Evolutionary conservation across 768 basidiomycete species (phyloP).

Genomic region (Astraeus odoratus): DNA sequence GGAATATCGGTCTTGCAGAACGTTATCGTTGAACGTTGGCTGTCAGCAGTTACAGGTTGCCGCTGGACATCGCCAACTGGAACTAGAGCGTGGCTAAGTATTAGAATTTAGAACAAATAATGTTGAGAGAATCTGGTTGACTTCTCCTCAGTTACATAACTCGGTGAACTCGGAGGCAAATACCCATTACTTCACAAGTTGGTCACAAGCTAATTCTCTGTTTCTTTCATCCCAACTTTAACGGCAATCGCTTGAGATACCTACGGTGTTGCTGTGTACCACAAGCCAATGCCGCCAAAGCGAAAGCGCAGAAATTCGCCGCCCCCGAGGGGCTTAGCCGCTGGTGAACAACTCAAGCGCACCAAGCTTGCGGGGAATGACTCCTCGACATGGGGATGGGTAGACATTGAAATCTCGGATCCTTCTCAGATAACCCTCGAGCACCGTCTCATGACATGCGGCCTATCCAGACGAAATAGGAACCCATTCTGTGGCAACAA

Average conservation of each 20-base stretch:
- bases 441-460: slow-evolving; percentile 62
- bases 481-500: slow-evolving; percentile 55
- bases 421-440: slow-evolving; percentile 56
- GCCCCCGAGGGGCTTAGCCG: slow-evolving; percentile 42
- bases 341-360: slow-evolving; percentile 60
- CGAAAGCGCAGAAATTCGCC: slow-evolving; percentile 50
- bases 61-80: no score
- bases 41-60: no score
- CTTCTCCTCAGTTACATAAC: no score
- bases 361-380: slow-evolving; percentile 40
- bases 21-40: no score
- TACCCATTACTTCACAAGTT: no score
- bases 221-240: not conserved
- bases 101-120: not conserved
- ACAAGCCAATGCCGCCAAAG: slow-evolving; percentile 43
- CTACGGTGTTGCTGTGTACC: not conserved
- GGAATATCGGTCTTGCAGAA: no score
- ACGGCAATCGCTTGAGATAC: not conserved
- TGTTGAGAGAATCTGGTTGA: no score
- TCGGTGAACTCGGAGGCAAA: no score
- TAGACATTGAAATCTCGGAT: slow-evolving; percentile 54
- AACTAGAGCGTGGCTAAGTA: no score
- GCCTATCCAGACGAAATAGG: slow-evolving; percentile 46
- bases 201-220: no score
- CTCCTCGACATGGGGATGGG: slow-evolving; percentile 73